A percentile compares a stretch with the other conserved stretches of the same genome.
Evolutionary conservation across 306 rosid genomes (phyloP).

Genomic region (Pyrus pyrifolia): DNA sequence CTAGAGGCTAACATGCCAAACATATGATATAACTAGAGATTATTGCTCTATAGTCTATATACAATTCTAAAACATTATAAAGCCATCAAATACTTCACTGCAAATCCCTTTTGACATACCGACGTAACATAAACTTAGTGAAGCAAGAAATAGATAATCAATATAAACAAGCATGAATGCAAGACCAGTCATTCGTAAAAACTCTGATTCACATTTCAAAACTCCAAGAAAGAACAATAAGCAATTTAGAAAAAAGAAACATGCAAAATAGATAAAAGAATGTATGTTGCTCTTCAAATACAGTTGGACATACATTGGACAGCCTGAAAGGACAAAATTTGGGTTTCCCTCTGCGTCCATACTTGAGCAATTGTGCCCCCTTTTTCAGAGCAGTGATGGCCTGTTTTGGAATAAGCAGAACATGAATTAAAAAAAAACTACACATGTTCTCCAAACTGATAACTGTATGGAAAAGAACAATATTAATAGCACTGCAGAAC

Average conservation of each 20-base stretch:
- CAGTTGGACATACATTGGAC: slow-evolving; percentile 63
- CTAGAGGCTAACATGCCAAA: neutral
- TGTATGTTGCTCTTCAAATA: neutral
- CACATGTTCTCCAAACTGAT: neutral
- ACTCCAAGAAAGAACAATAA: neutral
- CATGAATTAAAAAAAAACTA: slow-evolving; percentile 1
- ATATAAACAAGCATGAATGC: neutral
- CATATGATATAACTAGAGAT: neutral
- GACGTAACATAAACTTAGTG: neutral
- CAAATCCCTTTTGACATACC: neutral
- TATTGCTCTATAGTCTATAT: neutral
- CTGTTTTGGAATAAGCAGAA: slow-evolving; percentile 32
- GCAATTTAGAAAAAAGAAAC: neutral
- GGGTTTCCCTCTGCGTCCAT: slow-evolving; percentile 97
- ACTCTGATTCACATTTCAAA: neutral
- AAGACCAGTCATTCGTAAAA: neutral
- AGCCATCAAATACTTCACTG: neutral
- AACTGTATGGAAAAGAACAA: neutral
- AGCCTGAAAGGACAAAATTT: slow-evolving; percentile 93
- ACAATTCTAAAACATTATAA: neutral
- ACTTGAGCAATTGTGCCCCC: slow-evolving; percentile 88
- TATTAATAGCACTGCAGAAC: neutral
- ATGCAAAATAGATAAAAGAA: neutral
- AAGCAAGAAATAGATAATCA: neutral
- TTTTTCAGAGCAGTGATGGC: slow-evolving; percentile 94